A percentile compares a stretch with the other conserved stretches of the same genome.
Evolutionary conservation across 768 basidiomycete species (phyloP).

Genomic region (Glaciozyma martinii): DNA sequence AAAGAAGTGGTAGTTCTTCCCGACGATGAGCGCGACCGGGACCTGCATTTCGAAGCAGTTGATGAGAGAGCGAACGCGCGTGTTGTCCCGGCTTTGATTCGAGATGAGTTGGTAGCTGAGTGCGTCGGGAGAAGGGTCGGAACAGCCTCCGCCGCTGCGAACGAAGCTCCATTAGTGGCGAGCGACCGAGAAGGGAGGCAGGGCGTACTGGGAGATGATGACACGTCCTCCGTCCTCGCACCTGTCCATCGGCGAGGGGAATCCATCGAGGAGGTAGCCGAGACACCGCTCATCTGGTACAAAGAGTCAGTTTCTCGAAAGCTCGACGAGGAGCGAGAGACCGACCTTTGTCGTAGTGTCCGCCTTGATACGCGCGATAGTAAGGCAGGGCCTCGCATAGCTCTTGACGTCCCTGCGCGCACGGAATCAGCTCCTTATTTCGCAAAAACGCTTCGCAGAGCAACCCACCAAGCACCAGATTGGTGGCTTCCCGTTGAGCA

Average conservation of each 20-base stretch:
- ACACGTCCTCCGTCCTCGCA: slow-evolving; percentile 10
- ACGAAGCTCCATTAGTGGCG: background rate
- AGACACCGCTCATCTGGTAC: slow-evolving; percentile 10
- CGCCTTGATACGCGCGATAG: slow-evolving; percentile 26
- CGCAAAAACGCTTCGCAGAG: no score
- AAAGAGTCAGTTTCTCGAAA: background rate
- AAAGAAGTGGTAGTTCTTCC: slow-evolving; percentile 10
- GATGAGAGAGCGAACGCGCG: slow-evolving; percentile 17
- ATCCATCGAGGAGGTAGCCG: slow-evolving; percentile 28
- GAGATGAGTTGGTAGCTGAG: slow-evolving; percentile 8
- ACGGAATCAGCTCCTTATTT: no score
- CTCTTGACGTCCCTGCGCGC: slow-evolving; percentile 18
- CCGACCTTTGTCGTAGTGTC: slow-evolving; percentile 13
- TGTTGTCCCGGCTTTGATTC: slow-evolving; percentile 3
- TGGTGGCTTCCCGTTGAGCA: no score
- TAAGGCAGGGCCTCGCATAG: slow-evolving; percentile 24
- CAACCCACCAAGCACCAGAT: no score
- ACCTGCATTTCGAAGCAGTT: slow-evolving; percentile 15
- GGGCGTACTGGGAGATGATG: slow-evolving; percentile 22
- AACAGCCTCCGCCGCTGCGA: slow-evolving; percentile 21
- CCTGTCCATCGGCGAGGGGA: slow-evolving; percentile 7
- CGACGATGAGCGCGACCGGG: slow-evolving; percentile 24
- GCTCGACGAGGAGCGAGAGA: background rate
- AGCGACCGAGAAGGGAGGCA: background rate
- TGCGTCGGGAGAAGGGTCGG: background rate